These are phyloP conservation scores for Globisporangium emineosum DNA, from an alignment of 352 stramenopile species.

Conservation along the genomic window DNA sequence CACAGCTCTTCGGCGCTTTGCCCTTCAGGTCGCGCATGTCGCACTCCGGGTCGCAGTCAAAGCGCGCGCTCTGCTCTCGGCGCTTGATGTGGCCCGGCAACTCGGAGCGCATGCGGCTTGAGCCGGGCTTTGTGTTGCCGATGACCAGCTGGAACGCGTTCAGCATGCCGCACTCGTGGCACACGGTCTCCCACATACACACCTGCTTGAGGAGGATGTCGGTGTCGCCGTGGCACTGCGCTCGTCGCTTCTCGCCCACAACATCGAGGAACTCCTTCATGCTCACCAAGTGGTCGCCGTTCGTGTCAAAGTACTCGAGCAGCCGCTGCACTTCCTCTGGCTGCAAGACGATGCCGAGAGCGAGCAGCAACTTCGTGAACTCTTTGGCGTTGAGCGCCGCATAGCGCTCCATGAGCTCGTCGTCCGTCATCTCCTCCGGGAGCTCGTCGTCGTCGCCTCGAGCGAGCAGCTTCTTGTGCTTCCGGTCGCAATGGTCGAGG, in stretches of 20 bases:
- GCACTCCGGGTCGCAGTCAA: slow-evolving; percentile 56
- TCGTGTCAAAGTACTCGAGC: slow-evolving; percentile 84
- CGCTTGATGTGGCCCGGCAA: slow-evolving; percentile 64
- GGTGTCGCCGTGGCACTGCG: slow-evolving; percentile 72
- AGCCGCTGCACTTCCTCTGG: slow-evolving; percentile 75
- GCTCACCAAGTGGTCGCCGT: slow-evolving; percentile 61
- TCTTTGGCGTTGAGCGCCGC: slow-evolving; percentile 46
- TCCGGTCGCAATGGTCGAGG: slow-evolving; percentile 53
- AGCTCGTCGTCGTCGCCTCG: slow-evolving; percentile 50
- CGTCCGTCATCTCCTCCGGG: slow-evolving; percentile 56
- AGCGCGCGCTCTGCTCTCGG: slow-evolving; percentile 45
- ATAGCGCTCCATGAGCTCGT: slow-evolving; percentile 61
- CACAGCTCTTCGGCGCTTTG: slow-evolving; percentile 47
- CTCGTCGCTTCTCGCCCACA: slow-evolving; percentile 62
- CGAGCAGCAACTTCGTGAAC: slow-evolving; percentile 50
- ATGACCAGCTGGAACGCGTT: slow-evolving; percentile 87
- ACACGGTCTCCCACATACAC: slow-evolving; percentile 91
- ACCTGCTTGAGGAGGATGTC: slow-evolving; percentile 73
- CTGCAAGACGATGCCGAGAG: slow-evolving; percentile 81
- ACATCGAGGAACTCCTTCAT: slow-evolving; percentile 85
- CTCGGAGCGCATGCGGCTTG: slow-evolving; percentile 55
- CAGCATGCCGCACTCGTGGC: slow-evolving; percentile 88
- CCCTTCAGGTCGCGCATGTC: slow-evolving; percentile 65
- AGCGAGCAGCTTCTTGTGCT: slow-evolving; percentile 55
- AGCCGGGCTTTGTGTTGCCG: slow-evolving; percentile 35